Conservation (phyloP, 2,329 filamentous ascomycete species). For the Fusarium domesticum region DNA sequence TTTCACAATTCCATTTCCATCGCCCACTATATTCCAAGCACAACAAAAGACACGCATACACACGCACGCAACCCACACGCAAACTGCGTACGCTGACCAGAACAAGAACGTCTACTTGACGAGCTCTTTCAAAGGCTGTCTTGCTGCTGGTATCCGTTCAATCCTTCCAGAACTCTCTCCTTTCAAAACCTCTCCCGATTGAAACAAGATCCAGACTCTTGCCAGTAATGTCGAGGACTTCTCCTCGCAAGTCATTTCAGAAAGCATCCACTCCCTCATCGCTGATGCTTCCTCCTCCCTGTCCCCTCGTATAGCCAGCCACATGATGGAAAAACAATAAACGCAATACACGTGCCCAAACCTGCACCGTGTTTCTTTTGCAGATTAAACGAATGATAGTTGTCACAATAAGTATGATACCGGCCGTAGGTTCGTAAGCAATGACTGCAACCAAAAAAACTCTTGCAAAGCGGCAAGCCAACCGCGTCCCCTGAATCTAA, state of each 20-base stretch:
- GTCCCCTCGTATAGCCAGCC: no score
- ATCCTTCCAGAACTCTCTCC: no score
- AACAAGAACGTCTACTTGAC: not conserved
- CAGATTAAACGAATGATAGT: conserved; percentile 7
- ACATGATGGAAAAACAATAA: not conserved
- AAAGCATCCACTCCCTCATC: no score
- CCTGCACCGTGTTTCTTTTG: not conserved
- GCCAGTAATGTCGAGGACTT: no score
- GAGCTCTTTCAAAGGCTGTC: not conserved
- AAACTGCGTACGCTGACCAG: not conserved
- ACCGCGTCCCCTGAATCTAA: conserved; percentile 14
- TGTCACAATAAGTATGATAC: conserved; percentile 3
- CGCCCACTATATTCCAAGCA: conserved; percentile 6
- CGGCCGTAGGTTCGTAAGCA: conserved; percentile 11
- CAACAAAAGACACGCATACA: not conserved
- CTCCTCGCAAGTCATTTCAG: no score
- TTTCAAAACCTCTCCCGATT: no score
- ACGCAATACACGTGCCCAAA: not conserved
- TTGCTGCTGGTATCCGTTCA: no score
- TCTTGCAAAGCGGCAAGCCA: conserved; percentile 11
- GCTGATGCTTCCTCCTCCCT: not conserved
- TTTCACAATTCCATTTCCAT: conserved; percentile 1
- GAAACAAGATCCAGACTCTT: no score
- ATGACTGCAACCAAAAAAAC: conserved; percentile 10
- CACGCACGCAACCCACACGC: not conserved